phyloP scores from a whole-genome alignment of 2,329 filamentous ascomycete species.

The Colletotrichum sp. region DNA sequence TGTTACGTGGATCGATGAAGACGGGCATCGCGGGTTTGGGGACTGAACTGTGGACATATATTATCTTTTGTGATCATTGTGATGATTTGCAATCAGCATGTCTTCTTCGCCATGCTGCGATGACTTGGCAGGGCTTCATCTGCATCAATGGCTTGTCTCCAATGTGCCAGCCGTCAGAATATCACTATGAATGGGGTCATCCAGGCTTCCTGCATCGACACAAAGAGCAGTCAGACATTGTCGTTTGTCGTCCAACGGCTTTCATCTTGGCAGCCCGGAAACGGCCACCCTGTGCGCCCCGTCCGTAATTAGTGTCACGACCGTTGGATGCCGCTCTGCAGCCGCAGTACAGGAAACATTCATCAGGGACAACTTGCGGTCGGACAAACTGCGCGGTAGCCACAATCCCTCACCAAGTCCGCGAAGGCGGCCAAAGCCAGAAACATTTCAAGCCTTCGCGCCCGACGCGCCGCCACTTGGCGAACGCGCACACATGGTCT shows the following conservation, averaged over 20 bases:
- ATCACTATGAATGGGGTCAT: neutral
- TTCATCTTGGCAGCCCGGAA: conserved; percentile 7
- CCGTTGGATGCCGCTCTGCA: neutral
- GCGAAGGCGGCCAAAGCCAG: neutral
- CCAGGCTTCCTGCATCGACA: neutral
- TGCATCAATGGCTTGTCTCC: neutral
- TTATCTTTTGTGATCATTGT: neutral
- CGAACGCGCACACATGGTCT: neutral
- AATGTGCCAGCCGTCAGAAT: neutral
- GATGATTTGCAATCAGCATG: neutral
- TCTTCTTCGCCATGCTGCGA: neutral
- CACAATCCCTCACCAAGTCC: neutral
- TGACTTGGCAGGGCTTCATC: neutral
- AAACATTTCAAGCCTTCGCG: neutral
- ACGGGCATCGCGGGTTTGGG: neutral
- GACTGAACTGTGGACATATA: neutral
- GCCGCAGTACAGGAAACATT: neutral
- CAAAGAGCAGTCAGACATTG: neutral
- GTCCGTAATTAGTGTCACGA: neutral
- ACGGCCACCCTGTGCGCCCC: neutral
- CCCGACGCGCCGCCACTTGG: neutral
- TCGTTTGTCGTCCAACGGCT: neutral
- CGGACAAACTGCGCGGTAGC: neutral
- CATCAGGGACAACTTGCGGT: neutral
- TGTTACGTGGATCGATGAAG: neutral